A percentile compares a stretch with the other conserved stretches of the same genome.
Evolutionary conservation across 2,329 filamentous ascomycete genomes (phyloP).

Genomic region (Fusarium sacchari): DNA sequence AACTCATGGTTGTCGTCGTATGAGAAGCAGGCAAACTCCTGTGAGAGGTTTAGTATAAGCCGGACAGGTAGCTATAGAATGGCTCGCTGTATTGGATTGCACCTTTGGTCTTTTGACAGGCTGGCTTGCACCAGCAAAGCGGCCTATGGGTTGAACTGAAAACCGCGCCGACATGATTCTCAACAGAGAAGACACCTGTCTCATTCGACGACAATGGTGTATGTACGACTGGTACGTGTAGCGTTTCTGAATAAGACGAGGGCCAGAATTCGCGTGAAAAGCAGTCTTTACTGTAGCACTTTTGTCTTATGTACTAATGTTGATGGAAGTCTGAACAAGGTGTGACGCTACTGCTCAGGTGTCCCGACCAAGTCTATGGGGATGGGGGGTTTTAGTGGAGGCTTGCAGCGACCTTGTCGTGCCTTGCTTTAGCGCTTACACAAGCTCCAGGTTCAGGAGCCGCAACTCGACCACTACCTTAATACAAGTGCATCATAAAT

Average conservation of each 20-base stretch:
- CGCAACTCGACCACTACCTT: not conserved
- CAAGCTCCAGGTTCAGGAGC: not conserved
- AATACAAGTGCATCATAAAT: not conserved
- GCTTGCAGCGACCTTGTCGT: not conserved
- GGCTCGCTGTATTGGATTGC: conserved; percentile 34
- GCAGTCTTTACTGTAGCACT: not conserved
- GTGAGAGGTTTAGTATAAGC: conserved; percentile 2
- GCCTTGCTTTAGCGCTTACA: not conserved
- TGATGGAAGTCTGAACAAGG: not conserved
- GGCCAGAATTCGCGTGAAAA: not conserved
- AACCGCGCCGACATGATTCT: conserved; percentile 57
- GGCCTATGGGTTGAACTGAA: conserved; percentile 73
- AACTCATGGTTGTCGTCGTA: conserved; percentile 87
- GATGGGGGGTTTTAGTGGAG: conserved; percentile 3
- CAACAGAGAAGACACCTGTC: not conserved
- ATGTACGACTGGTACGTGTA: not conserved
- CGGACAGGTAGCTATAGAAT: not conserved
- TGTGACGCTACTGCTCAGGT: conserved; percentile 3
- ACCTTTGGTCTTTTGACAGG: conserved; percentile 81
- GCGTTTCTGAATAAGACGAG: not conserved
- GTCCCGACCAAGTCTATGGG: conserved; percentile 1
- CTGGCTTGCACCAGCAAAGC: conserved; percentile 74
- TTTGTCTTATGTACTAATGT: not conserved
- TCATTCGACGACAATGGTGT: not conserved
- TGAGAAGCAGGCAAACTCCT: conserved; percentile 95